Evolutionary conservation across 2,329 filamentous ascomycete species (phyloP).

Genomic region (Epichloe coenophiala): DNA sequence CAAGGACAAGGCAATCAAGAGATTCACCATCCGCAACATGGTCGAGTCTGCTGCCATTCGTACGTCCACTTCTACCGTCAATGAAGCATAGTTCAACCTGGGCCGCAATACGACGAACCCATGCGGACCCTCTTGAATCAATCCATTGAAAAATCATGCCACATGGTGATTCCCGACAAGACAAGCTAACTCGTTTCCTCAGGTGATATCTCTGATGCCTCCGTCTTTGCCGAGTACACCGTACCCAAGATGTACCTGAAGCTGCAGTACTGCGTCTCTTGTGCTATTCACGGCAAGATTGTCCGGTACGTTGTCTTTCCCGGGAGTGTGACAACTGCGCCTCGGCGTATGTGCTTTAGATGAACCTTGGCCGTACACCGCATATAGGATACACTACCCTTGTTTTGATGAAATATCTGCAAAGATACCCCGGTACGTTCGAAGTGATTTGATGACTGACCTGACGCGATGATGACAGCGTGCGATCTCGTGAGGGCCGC

Average conservation of each 20-base stretch:
- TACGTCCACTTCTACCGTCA: constrained; percentile 40
- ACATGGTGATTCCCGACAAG: not conserved
- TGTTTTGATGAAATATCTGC: not conserved
- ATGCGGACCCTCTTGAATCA: not conserved
- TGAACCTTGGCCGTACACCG: constrained; percentile 44
- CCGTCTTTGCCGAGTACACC: constrained; percentile 97
- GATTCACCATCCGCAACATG: constrained; percentile 99
- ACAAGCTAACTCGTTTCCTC: constrained; percentile 8
- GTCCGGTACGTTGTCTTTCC: constrained; percentile 77
- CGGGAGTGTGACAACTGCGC: constrained; percentile 45
- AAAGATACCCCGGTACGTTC: constrained; percentile 15
- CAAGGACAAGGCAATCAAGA: constrained; percentile 99
- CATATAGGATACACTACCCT: constrained; percentile 19
- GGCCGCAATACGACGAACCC: not conserved
- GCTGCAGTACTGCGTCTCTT: constrained; percentile 99
- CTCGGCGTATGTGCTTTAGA: constrained; percentile 37
- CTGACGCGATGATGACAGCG: constrained; percentile 44
- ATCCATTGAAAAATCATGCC: constrained; percentile 2
- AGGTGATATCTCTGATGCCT: constrained; percentile 99
- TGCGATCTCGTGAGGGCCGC: constrained; percentile 90
- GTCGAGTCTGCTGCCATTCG: constrained; percentile 99
- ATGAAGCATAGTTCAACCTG: not conserved
- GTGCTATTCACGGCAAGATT: constrained; percentile 99
- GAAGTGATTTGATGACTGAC: constrained; percentile 5
- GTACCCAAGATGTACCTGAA: constrained; percentile 99